Conservation (phyloP, 2,329 filamentous ascomycete species). For the Blastomyces parvus region DNA sequence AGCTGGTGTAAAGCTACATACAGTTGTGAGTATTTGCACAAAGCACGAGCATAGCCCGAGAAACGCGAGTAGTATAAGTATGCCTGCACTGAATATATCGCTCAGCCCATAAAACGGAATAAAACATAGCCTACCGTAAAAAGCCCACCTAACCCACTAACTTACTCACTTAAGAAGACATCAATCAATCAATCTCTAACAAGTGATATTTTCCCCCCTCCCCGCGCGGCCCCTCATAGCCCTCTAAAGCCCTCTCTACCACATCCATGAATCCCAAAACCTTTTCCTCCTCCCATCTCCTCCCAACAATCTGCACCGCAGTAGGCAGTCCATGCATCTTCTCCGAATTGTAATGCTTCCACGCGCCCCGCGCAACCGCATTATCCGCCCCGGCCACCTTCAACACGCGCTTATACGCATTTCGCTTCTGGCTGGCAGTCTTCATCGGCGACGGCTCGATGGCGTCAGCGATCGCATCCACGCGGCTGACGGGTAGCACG, state of each 20-base stretch:
- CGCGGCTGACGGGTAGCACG: slow-evolving; percentile 74
- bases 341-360: slow-evolving; percentile 71
- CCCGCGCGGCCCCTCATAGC: slow-evolving; percentile 27
- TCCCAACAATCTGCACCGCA: slow-evolving; percentile 72
- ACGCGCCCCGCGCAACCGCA: slow-evolving; percentile 70
- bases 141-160: background rate
- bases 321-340: slow-evolving; percentile 84
- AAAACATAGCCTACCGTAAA: background rate
- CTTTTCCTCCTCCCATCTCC: slow-evolving; percentile 77
- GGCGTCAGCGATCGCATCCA: slow-evolving; percentile 61
- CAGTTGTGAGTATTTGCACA: background rate
- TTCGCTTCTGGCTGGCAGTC: slow-evolving; percentile 40
- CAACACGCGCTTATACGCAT: slow-evolving; percentile 27
- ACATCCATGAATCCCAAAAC: slow-evolving; percentile 70
- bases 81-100: background rate
- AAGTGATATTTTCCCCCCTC: slow-evolving; percentile 29
- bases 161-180: background rate
- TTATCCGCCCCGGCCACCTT: slow-evolving; percentile 49
- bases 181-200: slow-evolving; percentile 29
- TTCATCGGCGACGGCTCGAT: slow-evolving; percentile 36
- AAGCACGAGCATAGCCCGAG: background rate
- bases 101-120: background rate
- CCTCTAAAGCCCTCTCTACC: slow-evolving; percentile 63
- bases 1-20: background rate
- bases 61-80: background rate